Evolutionary conservation across 371 early-diverging fungal species (phyloP).

Genomic region (Mortierella sp.): DNA sequence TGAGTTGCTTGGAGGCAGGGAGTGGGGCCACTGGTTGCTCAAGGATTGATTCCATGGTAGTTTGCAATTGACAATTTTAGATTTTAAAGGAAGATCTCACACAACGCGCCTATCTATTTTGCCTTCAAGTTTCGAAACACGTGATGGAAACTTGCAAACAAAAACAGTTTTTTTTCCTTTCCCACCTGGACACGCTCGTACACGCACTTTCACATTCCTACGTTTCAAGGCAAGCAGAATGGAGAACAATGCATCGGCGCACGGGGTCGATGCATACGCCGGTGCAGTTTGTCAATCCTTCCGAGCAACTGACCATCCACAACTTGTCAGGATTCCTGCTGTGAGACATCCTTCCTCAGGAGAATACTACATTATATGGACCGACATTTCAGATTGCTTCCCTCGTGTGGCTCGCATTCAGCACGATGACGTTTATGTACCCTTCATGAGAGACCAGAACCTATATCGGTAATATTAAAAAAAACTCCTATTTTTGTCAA

Average conservation of each 20-base stretch:
- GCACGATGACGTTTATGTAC: slow-evolving; percentile 31
- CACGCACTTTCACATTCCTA: too few species aligned
- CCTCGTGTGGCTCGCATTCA: slow-evolving; percentile 29
- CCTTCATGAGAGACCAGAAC: slow-evolving; percentile 20
- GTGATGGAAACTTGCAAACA: too few species aligned
- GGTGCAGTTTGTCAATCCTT: slow-evolving; percentile 12
- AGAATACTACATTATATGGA: slow-evolving; percentile 32
- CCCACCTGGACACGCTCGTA: too few species aligned
- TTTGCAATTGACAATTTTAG: background rate
- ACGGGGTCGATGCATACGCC: background rate
- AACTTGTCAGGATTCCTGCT: slow-evolving; percentile 17
- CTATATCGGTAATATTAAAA: slow-evolving; percentile 26
- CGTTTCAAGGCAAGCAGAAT: background rate
- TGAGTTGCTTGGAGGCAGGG: slow-evolving; percentile 11
- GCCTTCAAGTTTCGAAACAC: too few species aligned
- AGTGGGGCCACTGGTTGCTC: slow-evolving; percentile 36
- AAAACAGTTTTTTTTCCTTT: too few species aligned
- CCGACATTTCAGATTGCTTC: slow-evolving; percentile 36
- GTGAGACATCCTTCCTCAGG: slow-evolving; percentile 19
- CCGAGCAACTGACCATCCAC: background rate
- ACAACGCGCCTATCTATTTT: too few species aligned
- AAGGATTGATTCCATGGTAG: slow-evolving; percentile 43
- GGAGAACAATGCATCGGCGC: background rate
- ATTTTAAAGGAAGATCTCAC: too few species aligned
- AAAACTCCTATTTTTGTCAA: background rate